These are phyloP conservation scores for Pharus latifolius DNA, from an alignment of 176 grass and related monocot species.

Conservation along the genomic window DNA sequence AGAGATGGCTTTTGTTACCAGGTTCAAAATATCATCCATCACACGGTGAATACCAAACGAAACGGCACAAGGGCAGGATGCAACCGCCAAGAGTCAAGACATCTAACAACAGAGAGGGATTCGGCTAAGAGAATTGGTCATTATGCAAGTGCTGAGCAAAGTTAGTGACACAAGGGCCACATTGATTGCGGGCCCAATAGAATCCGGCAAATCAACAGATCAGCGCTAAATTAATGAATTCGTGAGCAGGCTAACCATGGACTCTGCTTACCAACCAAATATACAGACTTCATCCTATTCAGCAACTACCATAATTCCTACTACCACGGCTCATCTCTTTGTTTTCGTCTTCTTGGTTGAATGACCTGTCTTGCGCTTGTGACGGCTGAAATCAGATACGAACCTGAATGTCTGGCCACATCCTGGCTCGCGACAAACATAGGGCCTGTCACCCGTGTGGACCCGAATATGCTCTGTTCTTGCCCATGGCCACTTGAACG, in stretches of 20 bases:
- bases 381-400: slow-evolving; percentile 83
- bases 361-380: slow-evolving; percentile 87
- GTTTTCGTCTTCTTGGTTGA: slow-evolving; percentile 36
- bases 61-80: too few relatives aligned
- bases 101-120: neutral
- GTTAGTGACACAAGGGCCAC: neutral
- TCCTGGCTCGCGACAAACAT: slow-evolving; percentile 60
- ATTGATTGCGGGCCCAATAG: neutral
- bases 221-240: slow-evolving; percentile 9
- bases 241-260: neutral
- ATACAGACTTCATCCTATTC: slow-evolving; percentile 5
- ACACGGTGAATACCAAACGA: neutral
- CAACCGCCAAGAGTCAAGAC: neutral
- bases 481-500: slow-evolving; percentile 97
- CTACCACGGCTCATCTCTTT: slow-evolving; percentile 14
- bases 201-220: neutral
- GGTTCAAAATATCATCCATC: neutral
- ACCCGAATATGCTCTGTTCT: slow-evolving; percentile 91
- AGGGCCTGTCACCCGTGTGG: slow-evolving; percentile 80
- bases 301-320: neutral
- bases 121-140: neutral
- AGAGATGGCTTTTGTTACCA: neutral
- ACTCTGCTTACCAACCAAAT: slow-evolving; percentile 21
- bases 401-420: slow-evolving; percentile 90
- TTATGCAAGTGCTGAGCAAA: neutral